Percentiles rank a stretch among this genome's conserved stretches.
phyloP scores from a whole-genome alignment of 1,284 basidiomycete genomes.

The Trichosporon faecale region DNA sequence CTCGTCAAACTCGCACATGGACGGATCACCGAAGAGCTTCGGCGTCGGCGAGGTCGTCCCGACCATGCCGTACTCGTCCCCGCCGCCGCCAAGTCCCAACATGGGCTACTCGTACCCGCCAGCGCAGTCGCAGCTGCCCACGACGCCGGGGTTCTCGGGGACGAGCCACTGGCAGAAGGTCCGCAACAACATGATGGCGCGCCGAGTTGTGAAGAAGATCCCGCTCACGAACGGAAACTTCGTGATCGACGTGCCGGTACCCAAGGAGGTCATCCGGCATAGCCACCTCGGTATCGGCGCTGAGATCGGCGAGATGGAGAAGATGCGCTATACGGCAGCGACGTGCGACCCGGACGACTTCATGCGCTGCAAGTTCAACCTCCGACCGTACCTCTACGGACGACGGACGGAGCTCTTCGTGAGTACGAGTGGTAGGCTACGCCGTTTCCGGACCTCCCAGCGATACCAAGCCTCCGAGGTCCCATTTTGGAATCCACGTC shows the following conservation, averaged over 20 bases:
- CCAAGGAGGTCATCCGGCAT: slow-evolving; percentile 62
- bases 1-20: slow-evolving; percentile 4
- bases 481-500: not conserved
- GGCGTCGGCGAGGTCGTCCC: slow-evolving; percentile 40
- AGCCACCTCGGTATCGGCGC: slow-evolving; percentile 38
- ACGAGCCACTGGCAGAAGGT: slow-evolving; percentile 43
- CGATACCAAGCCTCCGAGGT: not conserved
- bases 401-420: slow-evolving; percentile 83
- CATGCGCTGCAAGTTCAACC: slow-evolving; percentile 62
- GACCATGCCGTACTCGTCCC: slow-evolving; percentile 11
- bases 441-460: not conserved
- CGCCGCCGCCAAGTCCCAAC: slow-evolving; percentile 16
- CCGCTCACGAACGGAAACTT: slow-evolving; percentile 78
- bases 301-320: slow-evolving; percentile 72
- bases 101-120: slow-evolving; percentile 19
- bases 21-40: slow-evolving; percentile 34
- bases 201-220: slow-evolving; percentile 68
- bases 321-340: slow-evolving; percentile 62
- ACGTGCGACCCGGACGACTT: slow-evolving; percentile 59
- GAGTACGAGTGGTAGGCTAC: slow-evolving; percentile 19
- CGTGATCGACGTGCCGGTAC: slow-evolving; percentile 75
- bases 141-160: slow-evolving; percentile 31
- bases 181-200: slow-evolving; percentile 40
- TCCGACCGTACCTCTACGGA: slow-evolving; percentile 77
- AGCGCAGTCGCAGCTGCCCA: slow-evolving; percentile 19